phyloP scores from a whole-genome alignment of 345 rosid species.

The Eucalyptus cloeziana region DNA sequence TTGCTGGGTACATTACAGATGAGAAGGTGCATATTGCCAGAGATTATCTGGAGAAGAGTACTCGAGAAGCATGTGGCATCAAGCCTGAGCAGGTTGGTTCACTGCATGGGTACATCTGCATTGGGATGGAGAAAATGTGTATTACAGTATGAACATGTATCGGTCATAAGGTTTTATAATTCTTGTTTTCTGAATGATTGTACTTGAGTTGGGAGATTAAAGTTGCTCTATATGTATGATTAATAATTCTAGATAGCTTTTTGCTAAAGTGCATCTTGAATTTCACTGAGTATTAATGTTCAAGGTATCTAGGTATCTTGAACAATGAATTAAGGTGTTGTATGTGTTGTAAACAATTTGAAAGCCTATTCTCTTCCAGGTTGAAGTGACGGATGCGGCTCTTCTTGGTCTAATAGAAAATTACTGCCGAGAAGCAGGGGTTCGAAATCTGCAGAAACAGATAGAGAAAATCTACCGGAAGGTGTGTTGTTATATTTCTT shows the following conservation, averaged over 20 bases:
- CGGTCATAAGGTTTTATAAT: neutral
- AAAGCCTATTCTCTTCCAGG: slow-evolving; percentile 27
- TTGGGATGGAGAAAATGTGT: neutral
- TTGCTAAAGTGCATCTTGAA: neutral
- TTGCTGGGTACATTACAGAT: slow-evolving; percentile 97
- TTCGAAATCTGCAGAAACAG: slow-evolving; percentile 97
- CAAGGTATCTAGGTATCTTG: neutral
- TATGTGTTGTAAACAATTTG: neutral
- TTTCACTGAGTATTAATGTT: neutral
- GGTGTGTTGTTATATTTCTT: slow-evolving; percentile 19
- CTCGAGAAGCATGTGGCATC: slow-evolving; percentile 88
- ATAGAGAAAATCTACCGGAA: slow-evolving; percentile 98
- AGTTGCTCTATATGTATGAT: neutral
- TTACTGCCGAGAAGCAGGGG: slow-evolving; percentile 99
- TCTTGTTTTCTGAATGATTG: neutral
- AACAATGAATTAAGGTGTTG: neutral
- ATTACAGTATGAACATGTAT: neutral
- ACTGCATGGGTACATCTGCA: neutral
- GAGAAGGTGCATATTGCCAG: slow-evolving; percentile 99
- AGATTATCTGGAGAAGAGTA: slow-evolving; percentile 84
- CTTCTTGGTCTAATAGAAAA: slow-evolving; percentile 83
- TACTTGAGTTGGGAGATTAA: neutral
- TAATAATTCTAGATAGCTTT: neutral
- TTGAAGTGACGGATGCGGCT: slow-evolving; percentile 81
- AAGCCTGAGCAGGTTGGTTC: slow-evolving; percentile 72